Conservation (phyloP, 768 basidiomycete genomes). For the Hypholoma fasciculare region DNA sequence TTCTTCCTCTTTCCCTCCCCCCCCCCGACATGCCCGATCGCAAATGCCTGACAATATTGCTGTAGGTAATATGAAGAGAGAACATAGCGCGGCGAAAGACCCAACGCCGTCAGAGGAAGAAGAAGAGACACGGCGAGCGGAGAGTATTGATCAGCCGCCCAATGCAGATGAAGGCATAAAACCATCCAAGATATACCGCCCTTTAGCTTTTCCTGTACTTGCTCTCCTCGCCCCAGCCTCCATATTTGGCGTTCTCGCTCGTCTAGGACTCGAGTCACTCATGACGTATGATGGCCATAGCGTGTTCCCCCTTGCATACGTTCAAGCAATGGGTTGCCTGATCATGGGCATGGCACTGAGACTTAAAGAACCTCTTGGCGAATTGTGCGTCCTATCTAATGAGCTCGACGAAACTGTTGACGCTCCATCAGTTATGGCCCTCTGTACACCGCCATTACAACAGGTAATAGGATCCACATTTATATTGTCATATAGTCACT, state of each 20-base stretch:
- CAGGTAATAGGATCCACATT: slow-evolving; percentile 45
- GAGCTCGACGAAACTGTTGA: slow-evolving; percentile 4
- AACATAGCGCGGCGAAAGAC: not conserved
- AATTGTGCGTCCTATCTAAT: slow-evolving; percentile 55
- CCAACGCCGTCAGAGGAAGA: not conserved
- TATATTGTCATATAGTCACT: not conserved
- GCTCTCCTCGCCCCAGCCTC: slow-evolving; percentile 77
- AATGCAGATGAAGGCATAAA: slow-evolving; percentile 26
- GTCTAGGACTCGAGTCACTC: slow-evolving; percentile 78
- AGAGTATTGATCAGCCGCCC: slow-evolving; percentile 37
- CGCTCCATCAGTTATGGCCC: slow-evolving; percentile 72
- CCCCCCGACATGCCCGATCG: not conserved
- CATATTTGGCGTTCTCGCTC: slow-evolving; percentile 82
- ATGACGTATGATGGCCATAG: slow-evolving; percentile 70
- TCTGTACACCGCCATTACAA: slow-evolving; percentile 84
- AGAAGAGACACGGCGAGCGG: slow-evolving; percentile 8
- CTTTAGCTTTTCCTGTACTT: slow-evolving; percentile 64
- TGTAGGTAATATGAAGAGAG: not conserved
- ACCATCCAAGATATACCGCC: slow-evolving; percentile 37
- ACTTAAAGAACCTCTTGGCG: slow-evolving; percentile 69
- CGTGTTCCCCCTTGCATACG: slow-evolving; percentile 83
- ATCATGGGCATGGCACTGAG: slow-evolving; percentile 84
- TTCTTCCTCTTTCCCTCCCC: not conserved
- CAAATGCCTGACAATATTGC: no score
- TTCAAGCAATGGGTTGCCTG: slow-evolving; percentile 86